Conservation (phyloP, 2,329 filamentous ascomycete genomes). For the Colletotrichum gigasporum region DNA sequence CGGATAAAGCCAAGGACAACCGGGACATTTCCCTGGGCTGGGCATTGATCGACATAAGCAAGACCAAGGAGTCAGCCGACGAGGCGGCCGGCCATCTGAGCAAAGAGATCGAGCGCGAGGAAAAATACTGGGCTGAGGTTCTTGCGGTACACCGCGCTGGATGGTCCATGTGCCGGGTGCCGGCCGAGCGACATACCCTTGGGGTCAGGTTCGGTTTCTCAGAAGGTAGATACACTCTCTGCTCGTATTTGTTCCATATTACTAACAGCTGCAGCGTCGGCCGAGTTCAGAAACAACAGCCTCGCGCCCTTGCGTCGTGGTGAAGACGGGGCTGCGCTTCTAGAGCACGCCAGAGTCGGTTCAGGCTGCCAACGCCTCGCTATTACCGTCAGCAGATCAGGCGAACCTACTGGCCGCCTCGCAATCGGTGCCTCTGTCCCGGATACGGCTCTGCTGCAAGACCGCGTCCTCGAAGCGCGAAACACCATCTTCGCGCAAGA, state of each 20-base stretch:
- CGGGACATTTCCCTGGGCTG: slow-evolving; percentile 72
- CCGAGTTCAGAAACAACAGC: slow-evolving; percentile 74
- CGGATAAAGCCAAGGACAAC: slow-evolving; percentile 57
- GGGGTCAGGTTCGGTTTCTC: slow-evolving; percentile 91
- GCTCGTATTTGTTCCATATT: not conserved
- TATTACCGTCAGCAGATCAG: slow-evolving; percentile 70
- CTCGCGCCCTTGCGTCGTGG: slow-evolving; percentile 81
- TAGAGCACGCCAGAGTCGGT: slow-evolving; percentile 71
- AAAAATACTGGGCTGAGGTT: slow-evolving; percentile 89
- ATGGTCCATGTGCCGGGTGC: slow-evolving; percentile 85
- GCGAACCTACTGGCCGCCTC: slow-evolving; percentile 66
- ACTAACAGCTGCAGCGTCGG: slow-evolving; percentile 54
- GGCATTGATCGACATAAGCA: slow-evolving; percentile 80
- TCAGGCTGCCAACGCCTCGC: slow-evolving; percentile 69
- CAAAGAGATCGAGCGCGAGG: slow-evolving; percentile 81
- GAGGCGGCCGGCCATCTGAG: slow-evolving; percentile 77
- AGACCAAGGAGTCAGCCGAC: slow-evolving; percentile 77
- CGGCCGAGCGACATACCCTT: slow-evolving; percentile 76
- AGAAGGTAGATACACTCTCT: slow-evolving; percentile 63
- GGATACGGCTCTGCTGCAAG: slow-evolving; percentile 69
- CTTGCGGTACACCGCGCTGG: slow-evolving; percentile 82
- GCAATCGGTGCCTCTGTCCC: slow-evolving; percentile 60
- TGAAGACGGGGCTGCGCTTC: slow-evolving; percentile 76
- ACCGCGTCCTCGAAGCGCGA: slow-evolving; percentile 77
- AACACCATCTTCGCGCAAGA: slow-evolving; percentile 87